Evolutionary conservation across 2,329 filamentous ascomycete species (phyloP).

Genomic region (Aspergillus fijiensis): DNA sequence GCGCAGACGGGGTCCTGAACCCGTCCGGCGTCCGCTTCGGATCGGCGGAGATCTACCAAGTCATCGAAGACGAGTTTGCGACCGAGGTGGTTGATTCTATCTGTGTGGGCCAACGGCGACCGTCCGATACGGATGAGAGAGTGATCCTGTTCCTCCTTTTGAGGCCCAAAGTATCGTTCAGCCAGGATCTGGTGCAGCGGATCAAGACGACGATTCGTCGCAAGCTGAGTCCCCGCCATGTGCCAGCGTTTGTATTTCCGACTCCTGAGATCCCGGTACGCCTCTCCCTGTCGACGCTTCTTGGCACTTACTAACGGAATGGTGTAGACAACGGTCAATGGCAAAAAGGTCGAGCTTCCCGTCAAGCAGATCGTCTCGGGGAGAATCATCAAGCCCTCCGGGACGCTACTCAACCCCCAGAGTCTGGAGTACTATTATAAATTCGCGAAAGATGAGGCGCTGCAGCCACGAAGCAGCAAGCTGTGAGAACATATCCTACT

Average conservation of each 20-base stretch:
- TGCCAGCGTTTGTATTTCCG: constrained; percentile 76
- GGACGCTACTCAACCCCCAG: constrained; percentile 72
- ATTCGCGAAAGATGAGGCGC: constrained; percentile 69
- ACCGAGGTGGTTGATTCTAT: constrained; percentile 67
- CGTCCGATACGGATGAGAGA: constrained; percentile 57
- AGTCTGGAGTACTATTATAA: constrained; percentile 76
- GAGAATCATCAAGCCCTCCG: constrained; percentile 69
- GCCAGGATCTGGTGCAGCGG: constrained; percentile 53
- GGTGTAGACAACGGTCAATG: constrained; percentile 70
- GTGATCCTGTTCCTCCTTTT: constrained; percentile 62
- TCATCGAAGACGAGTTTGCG: constrained; percentile 60
- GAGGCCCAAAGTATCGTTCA: constrained; percentile 59
- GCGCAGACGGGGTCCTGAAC: constrained; percentile 73
- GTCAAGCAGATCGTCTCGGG: constrained; percentile 83
- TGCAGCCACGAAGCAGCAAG: constrained; percentile 11
- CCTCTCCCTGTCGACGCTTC: constrained; percentile 18
- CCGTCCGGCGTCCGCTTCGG: constrained; percentile 80
- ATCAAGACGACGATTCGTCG: constrained; percentile 65
- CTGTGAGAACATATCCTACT: neutral
- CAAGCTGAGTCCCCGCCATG: constrained; percentile 70
- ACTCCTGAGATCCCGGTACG: constrained; percentile 77
- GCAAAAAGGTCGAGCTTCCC: constrained; percentile 81
- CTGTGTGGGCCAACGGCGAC: constrained; percentile 74
- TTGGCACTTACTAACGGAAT: neutral
- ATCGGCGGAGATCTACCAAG: constrained; percentile 74